Conservation (phyloP, 371 early-diverging fungal species). For the Lichtheimia corymbifera region DNA sequence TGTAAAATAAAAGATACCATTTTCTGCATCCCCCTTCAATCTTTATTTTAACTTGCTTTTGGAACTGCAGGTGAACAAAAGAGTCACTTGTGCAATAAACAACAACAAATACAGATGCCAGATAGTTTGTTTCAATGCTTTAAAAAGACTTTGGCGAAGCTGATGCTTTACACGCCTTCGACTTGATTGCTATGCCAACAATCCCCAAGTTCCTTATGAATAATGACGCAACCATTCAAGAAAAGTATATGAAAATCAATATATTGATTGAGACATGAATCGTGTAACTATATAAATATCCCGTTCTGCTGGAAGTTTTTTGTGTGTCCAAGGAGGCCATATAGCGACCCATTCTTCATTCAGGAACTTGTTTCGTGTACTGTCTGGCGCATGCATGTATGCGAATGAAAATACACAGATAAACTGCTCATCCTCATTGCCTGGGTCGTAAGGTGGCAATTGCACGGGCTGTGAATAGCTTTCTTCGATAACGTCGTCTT, state of each 20-base stretch:
- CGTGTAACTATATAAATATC: constrained; percentile 6
- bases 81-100: too few relatives aligned
- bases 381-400: neutral
- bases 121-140: too few relatives aligned
- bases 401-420: constrained; percentile 7
- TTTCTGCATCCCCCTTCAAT: too few relatives aligned
- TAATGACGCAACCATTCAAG: too few relatives aligned
- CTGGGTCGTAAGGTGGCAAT: constrained; percentile 7
- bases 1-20: too few relatives aligned
- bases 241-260: neutral
- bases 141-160: too few relatives aligned
- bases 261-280: constrained; percentile 2
- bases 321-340: constrained; percentile 5
- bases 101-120: too few relatives aligned
- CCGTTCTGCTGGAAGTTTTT: neutral
- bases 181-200: too few relatives aligned
- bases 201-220: too few relatives aligned
- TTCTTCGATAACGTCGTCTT: constrained; percentile 3
- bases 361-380: neutral
- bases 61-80: too few relatives aligned
- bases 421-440: constrained; percentile 3
- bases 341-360: constrained; percentile 10
- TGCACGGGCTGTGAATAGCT: neutral
- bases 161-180: too few relatives aligned
- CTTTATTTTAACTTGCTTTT: too few relatives aligned